phyloP scores from a whole-genome alignment of 177 flowering plant genomes.

The Vitis hybrid region DNA sequence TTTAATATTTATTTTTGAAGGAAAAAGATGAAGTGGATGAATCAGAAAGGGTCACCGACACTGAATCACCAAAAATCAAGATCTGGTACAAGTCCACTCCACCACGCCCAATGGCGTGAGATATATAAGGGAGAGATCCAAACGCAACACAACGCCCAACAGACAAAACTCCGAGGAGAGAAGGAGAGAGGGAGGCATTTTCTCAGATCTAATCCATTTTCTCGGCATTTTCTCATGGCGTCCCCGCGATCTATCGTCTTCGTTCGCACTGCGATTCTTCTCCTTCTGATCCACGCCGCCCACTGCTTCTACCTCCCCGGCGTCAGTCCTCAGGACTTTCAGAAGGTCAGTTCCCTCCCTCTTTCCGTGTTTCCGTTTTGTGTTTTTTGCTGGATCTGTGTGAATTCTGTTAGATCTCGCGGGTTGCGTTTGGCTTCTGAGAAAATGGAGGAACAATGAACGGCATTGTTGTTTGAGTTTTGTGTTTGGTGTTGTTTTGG shows the following conservation, averaged over 20 bases:
- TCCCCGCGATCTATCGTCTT: slow-evolving; percentile 12
- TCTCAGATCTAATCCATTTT: slow-evolving; percentile 6
- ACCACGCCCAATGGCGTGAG: too few species aligned
- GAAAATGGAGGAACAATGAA: too few species aligned
- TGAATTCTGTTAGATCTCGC: neutral
- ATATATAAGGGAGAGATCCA: too few species aligned
- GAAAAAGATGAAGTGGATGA: too few species aligned
- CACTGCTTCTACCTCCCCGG: slow-evolving; percentile 64
- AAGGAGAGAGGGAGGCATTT: neutral
- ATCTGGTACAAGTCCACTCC: too few species aligned
- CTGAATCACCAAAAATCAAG: too few species aligned
- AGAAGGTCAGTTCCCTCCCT: slow-evolving; percentile 27
- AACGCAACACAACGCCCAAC: too few species aligned
- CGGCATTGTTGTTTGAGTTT: neutral
- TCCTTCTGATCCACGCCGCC: slow-evolving; percentile 37
- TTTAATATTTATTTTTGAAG: too few species aligned
- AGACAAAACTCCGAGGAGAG: too few species aligned
- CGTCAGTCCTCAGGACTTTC: slow-evolving; percentile 58
- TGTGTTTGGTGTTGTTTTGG: neutral
- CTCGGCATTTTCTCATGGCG: slow-evolving; percentile 22
- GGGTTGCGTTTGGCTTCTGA: too few species aligned
- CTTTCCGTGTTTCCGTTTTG: neutral
- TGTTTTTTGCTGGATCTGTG: neutral
- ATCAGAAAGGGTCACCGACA: too few species aligned
- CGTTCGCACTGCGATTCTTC: slow-evolving; percentile 11